Evolutionary conservation across 2,329 filamentous ascomycete species (phyloP), one percentile per base, ranked within the genome.

Genomic region (Fusarium graminum): DNA sequence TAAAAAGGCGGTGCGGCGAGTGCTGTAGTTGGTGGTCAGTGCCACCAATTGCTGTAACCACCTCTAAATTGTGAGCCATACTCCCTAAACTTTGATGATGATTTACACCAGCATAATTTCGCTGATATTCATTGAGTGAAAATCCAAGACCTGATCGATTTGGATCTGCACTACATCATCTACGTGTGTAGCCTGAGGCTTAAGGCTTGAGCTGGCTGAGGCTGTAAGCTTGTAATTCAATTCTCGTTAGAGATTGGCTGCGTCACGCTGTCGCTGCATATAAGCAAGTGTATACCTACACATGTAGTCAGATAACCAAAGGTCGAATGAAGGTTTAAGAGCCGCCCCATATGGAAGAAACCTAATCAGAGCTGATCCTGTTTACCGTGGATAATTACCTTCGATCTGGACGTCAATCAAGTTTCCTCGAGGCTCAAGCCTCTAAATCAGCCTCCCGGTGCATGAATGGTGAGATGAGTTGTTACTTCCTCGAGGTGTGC

Each of bases 71-170:
- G 22, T 22, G 22, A 22, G 22, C 22, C 22, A 22, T 10, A n/a
- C 8, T 16, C 16, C 36, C 56, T 39, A 39, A 34, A 25, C 52
- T 29, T n/a, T 30, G 42, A 66, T 68, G 61, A 50, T 38, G 55
- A 66, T 63, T 55, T 63, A 36, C 56, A 51, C 56, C 34, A 52
- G 44, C 47, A 61, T 41, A 57, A 61, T 65, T 49, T 68, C 50
- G 41, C 39, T 25, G 52, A 52, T 28, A 36, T 53, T 50, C 56
- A 62, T 54, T 43, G 46, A 36, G 52, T 49, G 45, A 46, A 59
- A 62, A 54, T 52, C 41, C 49, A 64, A 68, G 66, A 55, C 58
- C 46, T 65, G 68, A 64, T 61, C 61, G 58, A 61, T 47, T 65
- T 69, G 53, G 53, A 45, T 57, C 43, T 47, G 34, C 41, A 64